Evolutionary conservation across 2,329 filamentous ascomycete genomes (phyloP).

Genomic region (Teratosphaeriaceae sp.): DNA sequence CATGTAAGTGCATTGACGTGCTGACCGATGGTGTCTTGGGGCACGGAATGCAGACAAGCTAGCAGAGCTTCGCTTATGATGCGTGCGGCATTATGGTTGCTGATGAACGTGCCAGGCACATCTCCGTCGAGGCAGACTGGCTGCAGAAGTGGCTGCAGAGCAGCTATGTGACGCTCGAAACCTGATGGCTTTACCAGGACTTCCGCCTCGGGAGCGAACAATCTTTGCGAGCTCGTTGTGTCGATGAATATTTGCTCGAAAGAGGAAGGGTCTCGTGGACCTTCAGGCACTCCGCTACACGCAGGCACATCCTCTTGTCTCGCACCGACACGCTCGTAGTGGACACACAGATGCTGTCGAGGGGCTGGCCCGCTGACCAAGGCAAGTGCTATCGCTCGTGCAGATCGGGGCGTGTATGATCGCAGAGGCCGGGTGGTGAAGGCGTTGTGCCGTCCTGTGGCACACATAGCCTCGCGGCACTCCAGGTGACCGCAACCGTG

Average conservation of each 20-base stretch:
- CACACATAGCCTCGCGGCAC: constrained; percentile 69
- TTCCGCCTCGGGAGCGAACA: neutral
- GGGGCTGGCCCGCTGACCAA: constrained; percentile 71
- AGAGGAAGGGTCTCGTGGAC: constrained; percentile 48
- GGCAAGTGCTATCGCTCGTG: constrained; percentile 69
- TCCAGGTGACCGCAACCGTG: constrained; percentile 63
- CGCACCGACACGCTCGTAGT: neutral
- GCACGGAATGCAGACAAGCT: constrained; percentile 5
- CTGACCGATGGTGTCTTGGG: neutral
- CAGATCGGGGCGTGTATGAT: constrained; percentile 71
- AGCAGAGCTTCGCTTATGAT: constrained; percentile 2
- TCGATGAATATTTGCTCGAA: constrained; percentile 51
- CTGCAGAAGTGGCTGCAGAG: neutral
- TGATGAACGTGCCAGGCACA: neutral
- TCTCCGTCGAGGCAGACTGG: neutral
- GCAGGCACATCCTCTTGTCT: too few relatives aligned
- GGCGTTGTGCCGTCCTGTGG: constrained; percentile 63
- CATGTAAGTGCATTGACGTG: neutral
- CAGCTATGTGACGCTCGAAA: too few relatives aligned
- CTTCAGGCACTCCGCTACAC: constrained; percentile 19
- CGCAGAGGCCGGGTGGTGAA: constrained; percentile 59
- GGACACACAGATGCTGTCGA: constrained; percentile 57
- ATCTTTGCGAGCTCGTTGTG: constrained; percentile 7
- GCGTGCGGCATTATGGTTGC: neutral
- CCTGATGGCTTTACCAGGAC: too few relatives aligned